Base-by-base conservation (phyloP, 805 yeast species). In the Candida nanaspora region DNA sequence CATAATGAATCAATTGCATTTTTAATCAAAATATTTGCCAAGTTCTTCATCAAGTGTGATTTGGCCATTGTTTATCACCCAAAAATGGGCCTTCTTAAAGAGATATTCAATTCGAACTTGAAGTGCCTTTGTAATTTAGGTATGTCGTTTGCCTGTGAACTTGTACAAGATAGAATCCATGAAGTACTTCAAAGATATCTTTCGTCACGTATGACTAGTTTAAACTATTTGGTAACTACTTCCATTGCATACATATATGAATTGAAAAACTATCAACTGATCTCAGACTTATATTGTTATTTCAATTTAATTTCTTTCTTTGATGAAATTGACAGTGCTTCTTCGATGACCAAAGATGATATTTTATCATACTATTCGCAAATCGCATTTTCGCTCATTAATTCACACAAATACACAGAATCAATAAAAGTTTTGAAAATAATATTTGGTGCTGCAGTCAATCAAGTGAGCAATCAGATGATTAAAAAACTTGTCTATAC, bases 341-440 rank as follows among this genome's bases (percentile, higher is more conserved):
- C 40, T 2, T 16, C 53, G 10, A 32, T 37, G 4, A 43, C 39
- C 25, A 16, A 28, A 8, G 33, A 41, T 8, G 15, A 23, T 19
- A 20, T 59, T 4, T 44, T 48, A 6, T 20, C 27, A 1, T 52
- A 54, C 33, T 55, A 50, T 37, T 47, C 44, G 23, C 27, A 40
- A 2, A 8, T 55, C 6, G 46, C 48, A 14, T 45, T 41, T 20
- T 42, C 60, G 1, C 39, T 53, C n/a, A 45, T 50, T 23, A 43
- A 49, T 33, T 19, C 38, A 14, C 34, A 39, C 6, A n/a, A 39
- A 3, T 52, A 47, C 33, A 13, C n/a, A 14, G 44, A 44, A n/a
- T 52, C 61, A 2, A 46, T 51, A 38, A 32, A 41, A 3, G 18
- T 47, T 6, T 50, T 48, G 30, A 52, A 45, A 32, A 43, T 48